Evolutionary conservation across 768 basidiomycete species (phyloP).

Genomic region (Mycena vitilis): DNA sequence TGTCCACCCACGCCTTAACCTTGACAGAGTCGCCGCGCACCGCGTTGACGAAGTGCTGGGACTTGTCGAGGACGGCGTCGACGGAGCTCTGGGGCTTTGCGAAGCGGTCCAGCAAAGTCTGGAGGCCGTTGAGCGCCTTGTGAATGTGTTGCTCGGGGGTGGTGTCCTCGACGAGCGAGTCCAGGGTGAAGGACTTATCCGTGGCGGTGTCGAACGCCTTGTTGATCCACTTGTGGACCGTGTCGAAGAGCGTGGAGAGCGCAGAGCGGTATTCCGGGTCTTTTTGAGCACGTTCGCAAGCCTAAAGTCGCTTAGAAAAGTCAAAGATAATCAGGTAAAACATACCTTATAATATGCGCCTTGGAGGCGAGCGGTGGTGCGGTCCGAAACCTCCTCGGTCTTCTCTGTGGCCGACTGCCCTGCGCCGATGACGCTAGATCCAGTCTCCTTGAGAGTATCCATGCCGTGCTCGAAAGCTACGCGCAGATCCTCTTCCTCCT

Average conservation of each 20-base stretch:
- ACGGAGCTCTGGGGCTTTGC: slow-evolving; percentile 55
- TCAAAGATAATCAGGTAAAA: not conserved
- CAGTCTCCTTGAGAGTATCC: slow-evolving; percentile 70
- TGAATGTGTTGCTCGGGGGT: slow-evolving; percentile 72
- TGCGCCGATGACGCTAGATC: slow-evolving; percentile 66
- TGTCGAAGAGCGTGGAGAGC: slow-evolving; percentile 66
- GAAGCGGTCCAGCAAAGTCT: slow-evolving; percentile 61
- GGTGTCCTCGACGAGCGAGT: slow-evolving; percentile 69
- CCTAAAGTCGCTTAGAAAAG: slow-evolving; percentile 47
- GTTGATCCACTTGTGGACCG: slow-evolving; percentile 67
- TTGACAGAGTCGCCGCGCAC: slow-evolving; percentile 46
- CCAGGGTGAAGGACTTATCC: slow-evolving; percentile 57
- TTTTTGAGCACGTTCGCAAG: slow-evolving; percentile 70
- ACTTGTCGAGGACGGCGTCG: slow-evolving; percentile 59
- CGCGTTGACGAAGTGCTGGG: slow-evolving; percentile 14
- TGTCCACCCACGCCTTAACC: slow-evolving; percentile 65
- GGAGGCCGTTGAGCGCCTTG: slow-evolving; percentile 61
- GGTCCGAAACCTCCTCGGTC: slow-evolving; percentile 57
- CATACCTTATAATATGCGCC: slow-evolving; percentile 65
- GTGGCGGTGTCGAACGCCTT: slow-evolving; percentile 60
- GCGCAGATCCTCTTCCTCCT: slow-evolving; percentile 62
- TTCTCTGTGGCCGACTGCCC: slow-evolving; percentile 56
- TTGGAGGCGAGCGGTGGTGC: slow-evolving; percentile 56
- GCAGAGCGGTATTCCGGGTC: slow-evolving; percentile 69
- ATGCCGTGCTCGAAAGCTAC: slow-evolving; percentile 74